Evolutionary conservation across 495 filamentous ascomycete genomes (phyloP).

Genomic region (Astrothelium subdiscretum): DNA sequence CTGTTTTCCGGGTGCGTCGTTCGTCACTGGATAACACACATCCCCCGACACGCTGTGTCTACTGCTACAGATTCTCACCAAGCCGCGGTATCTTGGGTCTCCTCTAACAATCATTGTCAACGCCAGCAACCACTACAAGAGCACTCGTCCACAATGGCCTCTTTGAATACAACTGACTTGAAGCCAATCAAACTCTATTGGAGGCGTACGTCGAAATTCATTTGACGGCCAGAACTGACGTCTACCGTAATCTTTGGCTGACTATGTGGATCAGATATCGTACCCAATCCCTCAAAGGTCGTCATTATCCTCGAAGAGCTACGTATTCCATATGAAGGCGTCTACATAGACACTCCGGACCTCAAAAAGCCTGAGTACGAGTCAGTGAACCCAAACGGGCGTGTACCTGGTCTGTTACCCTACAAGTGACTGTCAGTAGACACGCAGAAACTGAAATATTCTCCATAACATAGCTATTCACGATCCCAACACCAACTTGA

Average conservation of each 20-base stretch:
- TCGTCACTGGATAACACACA: too few species aligned
- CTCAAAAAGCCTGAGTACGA: constrained; percentile 43
- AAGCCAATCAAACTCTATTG: not conserved
- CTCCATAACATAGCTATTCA: constrained; percentile 33
- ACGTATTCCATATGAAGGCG: constrained; percentile 40
- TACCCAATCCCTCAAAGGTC: constrained; percentile 60
- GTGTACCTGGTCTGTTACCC: constrained; percentile 31
- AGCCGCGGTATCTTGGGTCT: too few species aligned
- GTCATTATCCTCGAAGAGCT: constrained; percentile 54
- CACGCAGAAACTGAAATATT: not conserved
- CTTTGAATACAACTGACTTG: too few species aligned
- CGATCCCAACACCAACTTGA: constrained; percentile 55
- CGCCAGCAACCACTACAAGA: too few species aligned
- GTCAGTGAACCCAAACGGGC: constrained; percentile 61
- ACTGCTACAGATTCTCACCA: too few species aligned
- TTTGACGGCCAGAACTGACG: not conserved
- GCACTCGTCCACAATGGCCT: too few species aligned
- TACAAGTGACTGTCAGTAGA: too few species aligned
- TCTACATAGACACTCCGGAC: constrained; percentile 34
- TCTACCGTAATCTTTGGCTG: not conserved
- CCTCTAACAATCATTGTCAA: too few species aligned
- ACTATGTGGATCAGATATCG: constrained; percentile 18
- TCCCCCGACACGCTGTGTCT: too few species aligned
- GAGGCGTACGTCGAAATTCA: not conserved
- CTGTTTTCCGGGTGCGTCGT: too few species aligned